A percentile compares a stretch with the other conserved stretches of the same genome.
phyloP scores from a whole-genome alignment of 805 yeast genomes.

The Clavispora asparagi region DNA sequence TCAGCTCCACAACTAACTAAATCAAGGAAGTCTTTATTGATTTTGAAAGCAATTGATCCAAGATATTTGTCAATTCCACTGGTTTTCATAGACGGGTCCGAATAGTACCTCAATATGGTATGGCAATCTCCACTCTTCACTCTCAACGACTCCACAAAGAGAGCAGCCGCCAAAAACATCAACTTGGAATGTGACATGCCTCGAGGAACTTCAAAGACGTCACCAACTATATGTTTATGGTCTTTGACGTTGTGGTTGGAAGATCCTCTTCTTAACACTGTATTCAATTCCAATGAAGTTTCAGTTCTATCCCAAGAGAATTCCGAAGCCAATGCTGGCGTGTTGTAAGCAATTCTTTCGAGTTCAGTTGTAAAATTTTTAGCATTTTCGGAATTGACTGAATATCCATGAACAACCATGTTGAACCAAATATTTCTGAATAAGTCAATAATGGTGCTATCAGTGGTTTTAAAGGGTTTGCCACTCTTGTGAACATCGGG shows the following conservation, averaged over 20 bases:
- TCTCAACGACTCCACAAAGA: slow-evolving; percentile 73
- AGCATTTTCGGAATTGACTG: slow-evolving; percentile 52
- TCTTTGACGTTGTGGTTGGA: slow-evolving; percentile 74
- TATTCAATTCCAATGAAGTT: slow-evolving; percentile 86
- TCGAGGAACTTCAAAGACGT: slow-evolving; percentile 46
- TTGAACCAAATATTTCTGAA: slow-evolving; percentile 94
- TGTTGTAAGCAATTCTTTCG: slow-evolving; percentile 69
- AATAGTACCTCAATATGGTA: slow-evolving; percentile 67
- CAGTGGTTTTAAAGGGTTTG: slow-evolving; percentile 37
- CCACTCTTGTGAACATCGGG: slow-evolving; percentile 48
- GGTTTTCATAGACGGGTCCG: slow-evolving; percentile 75
- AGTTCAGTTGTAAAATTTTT: slow-evolving; percentile 45
- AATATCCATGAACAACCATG: slow-evolving; percentile 85
- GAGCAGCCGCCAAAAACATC: slow-evolving; percentile 82
- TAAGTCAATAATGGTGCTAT: slow-evolving; percentile 48
- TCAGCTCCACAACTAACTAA: slow-evolving; percentile 50
- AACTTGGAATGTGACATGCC: slow-evolving; percentile 65
- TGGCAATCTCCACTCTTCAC: slow-evolving; percentile 79
- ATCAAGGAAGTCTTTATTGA: slow-evolving; percentile 52
- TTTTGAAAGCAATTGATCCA: slow-evolving; percentile 56
- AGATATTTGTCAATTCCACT: slow-evolving; percentile 66
- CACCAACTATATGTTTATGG: slow-evolving; percentile 59
- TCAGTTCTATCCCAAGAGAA: slow-evolving; percentile 63
- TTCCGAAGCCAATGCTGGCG: slow-evolving; percentile 36
- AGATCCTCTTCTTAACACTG: slow-evolving; percentile 84